A percentile compares a stretch with the other conserved stretches of the same genome.
Conservation (phyloP, 306 rosid species). For the Rubus parviflorus region DNA sequence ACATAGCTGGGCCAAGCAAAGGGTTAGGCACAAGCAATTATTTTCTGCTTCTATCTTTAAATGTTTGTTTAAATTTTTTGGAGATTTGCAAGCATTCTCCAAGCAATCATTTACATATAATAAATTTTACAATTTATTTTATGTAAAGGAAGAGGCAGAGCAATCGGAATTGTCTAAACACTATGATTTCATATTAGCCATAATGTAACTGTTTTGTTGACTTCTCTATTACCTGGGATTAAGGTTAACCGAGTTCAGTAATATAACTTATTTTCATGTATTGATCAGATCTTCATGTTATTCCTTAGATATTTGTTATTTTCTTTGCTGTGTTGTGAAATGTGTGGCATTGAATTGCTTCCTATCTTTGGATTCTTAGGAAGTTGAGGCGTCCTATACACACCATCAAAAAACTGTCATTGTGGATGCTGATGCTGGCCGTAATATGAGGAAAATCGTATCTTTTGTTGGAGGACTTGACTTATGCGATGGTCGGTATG, state of each 20-base stretch:
- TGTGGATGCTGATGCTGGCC: slow-evolving; percentile 90
- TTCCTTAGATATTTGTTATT: background rate
- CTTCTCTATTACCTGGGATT: background rate
- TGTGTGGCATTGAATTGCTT: slow-evolving; percentile 21
- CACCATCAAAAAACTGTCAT: slow-evolving; percentile 98
- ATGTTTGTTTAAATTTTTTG: background rate
- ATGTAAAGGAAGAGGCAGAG: background rate
- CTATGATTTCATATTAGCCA: background rate
- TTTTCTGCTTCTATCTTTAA: slow-evolving; percentile 8
- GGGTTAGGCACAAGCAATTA: slow-evolving; percentile 40
- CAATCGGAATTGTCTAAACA: background rate
- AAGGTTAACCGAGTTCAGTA: background rate
- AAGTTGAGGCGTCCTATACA: slow-evolving; percentile 85
- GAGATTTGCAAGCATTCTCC: background rate
- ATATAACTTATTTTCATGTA: background rate
- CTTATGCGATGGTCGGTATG: slow-evolving; percentile 94
- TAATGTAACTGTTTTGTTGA: background rate
- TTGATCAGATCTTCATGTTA: background rate
- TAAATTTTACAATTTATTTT: background rate
- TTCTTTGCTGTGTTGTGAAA: slow-evolving; percentile 12
- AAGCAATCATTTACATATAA: background rate
- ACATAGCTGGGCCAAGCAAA: slow-evolving; percentile 88
- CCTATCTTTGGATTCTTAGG: slow-evolving; percentile 54
- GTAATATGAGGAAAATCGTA: slow-evolving; percentile 67
- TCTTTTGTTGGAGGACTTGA: slow-evolving; percentile 99